These are phyloP conservation scores for Phytopythium aichiense DNA, from an alignment of 352 stramenopile species.

Conservation along the genomic window DNA sequence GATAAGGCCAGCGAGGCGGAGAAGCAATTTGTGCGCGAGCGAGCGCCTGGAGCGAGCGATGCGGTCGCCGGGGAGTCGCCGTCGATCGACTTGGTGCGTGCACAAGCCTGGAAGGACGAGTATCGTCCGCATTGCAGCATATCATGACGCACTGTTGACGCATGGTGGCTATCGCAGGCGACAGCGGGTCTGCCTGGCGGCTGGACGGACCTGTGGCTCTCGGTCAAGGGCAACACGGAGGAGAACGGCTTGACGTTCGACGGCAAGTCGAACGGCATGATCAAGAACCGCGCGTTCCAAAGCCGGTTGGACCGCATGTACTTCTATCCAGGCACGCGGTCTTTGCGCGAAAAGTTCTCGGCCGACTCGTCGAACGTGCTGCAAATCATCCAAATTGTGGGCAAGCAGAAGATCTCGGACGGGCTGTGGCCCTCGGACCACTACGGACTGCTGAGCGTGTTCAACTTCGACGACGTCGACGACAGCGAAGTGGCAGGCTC, in stretches of 20 bases:
- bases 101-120: not conserved
- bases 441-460: conserved; percentile 57
- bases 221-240: conserved; percentile 58
- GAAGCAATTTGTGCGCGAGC: conserved; percentile 31
- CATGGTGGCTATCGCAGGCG: conserved; percentile 9
- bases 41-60: not conserved
- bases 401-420: conserved; percentile 62
- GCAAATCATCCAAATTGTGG: conserved; percentile 51
- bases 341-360: conserved; percentile 5
- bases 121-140: not conserved
- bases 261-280: conserved; percentile 48
- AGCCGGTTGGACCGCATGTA: conserved; percentile 79
- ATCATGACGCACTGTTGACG: not conserved
- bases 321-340: conserved; percentile 31
- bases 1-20: conserved; percentile 26
- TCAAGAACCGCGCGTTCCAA: conserved; percentile 53
- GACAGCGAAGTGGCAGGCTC: conserved; percentile 1
- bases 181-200: conserved; percentile 42
- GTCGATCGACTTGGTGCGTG: conserved; percentile 3
- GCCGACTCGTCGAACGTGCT: conserved; percentile 18
- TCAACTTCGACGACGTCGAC: conserved; percentile 24
- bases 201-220: conserved; percentile 75
- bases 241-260: conserved; percentile 78
- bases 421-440: conserved; percentile 72
- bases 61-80: not conserved